A percentile compares a stretch with the other conserved stretches of the same genome.
Conservation (phyloP, 1,284 basidiomycete species). For the Apiotrichum laibachii region DNA sequence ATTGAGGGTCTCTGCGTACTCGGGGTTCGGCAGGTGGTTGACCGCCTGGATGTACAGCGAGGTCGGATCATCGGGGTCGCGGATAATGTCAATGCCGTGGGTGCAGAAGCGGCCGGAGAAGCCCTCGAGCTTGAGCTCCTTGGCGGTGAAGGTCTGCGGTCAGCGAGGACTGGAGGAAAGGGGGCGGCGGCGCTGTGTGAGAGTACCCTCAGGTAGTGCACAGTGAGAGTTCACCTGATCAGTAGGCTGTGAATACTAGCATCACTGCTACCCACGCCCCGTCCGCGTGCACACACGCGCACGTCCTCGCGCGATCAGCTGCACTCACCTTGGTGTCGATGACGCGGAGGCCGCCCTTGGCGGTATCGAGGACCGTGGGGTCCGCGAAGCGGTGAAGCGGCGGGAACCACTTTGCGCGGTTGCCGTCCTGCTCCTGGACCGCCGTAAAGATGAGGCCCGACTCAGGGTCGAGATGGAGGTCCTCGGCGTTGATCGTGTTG, state of each 20-base stretch:
- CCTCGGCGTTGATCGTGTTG: conserved; percentile 20
- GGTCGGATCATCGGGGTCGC: conserved; percentile 18
- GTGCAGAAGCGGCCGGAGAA: conserved; percentile 29
- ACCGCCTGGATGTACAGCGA: conserved; percentile 37
- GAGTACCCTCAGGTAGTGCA: too few relatives aligned
- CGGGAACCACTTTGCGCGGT: conserved; percentile 40
- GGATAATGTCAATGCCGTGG: conserved; percentile 39
- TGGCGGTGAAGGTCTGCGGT: conserved; percentile 26
- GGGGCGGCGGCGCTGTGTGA: too few relatives aligned
- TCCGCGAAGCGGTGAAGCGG: conserved; percentile 21
- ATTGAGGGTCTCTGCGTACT: conserved; percentile 1
- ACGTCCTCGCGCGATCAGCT: background rate
- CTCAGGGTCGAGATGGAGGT: conserved; percentile 14
- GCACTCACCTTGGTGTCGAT: conserved; percentile 33
- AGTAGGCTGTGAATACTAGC: too few relatives aligned
- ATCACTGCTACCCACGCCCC: too few relatives aligned
- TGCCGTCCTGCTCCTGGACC: conserved; percentile 11
- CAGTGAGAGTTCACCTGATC: too few relatives aligned
- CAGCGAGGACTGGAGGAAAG: too few relatives aligned
- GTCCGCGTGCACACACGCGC: too few relatives aligned
- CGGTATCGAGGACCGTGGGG: conserved; percentile 9
- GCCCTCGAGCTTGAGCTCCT: conserved; percentile 17
- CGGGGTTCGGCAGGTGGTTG: conserved; percentile 27
- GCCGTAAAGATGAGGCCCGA: conserved; percentile 17
- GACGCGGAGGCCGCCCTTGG: conserved; percentile 21